phyloP scores from a whole-genome alignment of 768 basidiomycete genomes.

The Mycena leptocephala region DNA sequence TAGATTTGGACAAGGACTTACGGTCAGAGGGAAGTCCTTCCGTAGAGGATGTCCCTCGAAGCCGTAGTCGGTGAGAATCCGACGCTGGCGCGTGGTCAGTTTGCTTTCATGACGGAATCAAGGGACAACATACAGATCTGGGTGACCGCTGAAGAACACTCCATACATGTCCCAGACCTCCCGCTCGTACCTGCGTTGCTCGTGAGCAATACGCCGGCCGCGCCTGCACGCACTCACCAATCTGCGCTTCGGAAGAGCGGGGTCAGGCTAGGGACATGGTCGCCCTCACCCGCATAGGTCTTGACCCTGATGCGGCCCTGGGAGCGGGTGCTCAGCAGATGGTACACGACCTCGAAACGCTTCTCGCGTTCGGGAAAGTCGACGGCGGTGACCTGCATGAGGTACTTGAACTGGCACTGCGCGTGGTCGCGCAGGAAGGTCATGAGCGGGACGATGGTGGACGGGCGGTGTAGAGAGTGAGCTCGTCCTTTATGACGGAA shows the following conservation, averaged over 20 bases:
- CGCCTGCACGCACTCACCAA: conserved; percentile 71
- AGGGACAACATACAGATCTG: conserved; percentile 84
- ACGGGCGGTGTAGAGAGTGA: conserved; percentile 92
- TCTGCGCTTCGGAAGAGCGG: conserved; percentile 93
- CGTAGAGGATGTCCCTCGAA: conserved; percentile 98
- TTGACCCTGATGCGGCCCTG: conserved; percentile 95
- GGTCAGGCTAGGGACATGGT: conserved; percentile 88
- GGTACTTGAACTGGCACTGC: conserved; percentile 93
- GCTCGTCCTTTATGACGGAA: conserved; percentile 96
- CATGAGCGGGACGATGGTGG: conserved; percentile 86
- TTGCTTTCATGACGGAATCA: background rate
- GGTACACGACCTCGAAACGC: conserved; percentile 97
- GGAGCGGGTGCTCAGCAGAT: conserved; percentile 86
- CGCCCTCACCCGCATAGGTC: conserved; percentile 95
- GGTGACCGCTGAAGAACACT: conserved; percentile 96
- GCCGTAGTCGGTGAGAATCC: conserved; percentile 98
- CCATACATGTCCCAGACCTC: conserved; percentile 99
- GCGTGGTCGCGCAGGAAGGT: conserved; percentile 96
- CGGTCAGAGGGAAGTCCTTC: conserved; percentile 98
- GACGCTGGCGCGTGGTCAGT: conserved; percentile 68
- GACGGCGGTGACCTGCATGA: conserved; percentile 95
- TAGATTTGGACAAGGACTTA: conserved; percentile 51
- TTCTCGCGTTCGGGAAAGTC: conserved; percentile 96
- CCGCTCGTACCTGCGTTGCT: conserved; percentile 85
- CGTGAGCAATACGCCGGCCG: conserved; percentile 1